Base-by-base conservation (phyloP, 2,329 filamentous ascomycete species). In the Pseudogymnoascus sp. region DNA sequence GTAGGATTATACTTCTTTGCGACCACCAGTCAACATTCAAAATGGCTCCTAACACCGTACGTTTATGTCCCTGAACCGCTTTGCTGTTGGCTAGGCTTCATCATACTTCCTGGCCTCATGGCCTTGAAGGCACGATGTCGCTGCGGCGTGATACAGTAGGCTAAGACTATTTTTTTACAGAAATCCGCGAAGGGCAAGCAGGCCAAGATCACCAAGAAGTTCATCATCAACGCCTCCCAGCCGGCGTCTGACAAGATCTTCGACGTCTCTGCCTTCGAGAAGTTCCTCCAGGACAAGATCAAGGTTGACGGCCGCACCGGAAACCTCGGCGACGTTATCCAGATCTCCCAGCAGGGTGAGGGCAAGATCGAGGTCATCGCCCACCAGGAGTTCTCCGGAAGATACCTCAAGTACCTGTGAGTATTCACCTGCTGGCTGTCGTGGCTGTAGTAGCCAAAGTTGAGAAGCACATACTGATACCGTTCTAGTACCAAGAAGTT, bases 281-380 rank as follows among this genome's bases (percentile, higher is more conserved):
- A 97, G 88, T 99, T 99, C 90, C 90, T 99, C 69, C 93, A 97
- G 87, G 95, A 97, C 82, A 92, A 90, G 83, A 96, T 99, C 89
- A 99, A 99, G 91, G 92, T 99, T 74, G 95, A 97, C 73, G 93
- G 93, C 83, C 93, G 92, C 78, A 93, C 93, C 77, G 93, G 93
- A 75, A 97, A 99, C 89, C 90, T 99, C 73, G 95, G 95, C 78
- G 95, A 97, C 77, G 87, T 84, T 78, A 88, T 99, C 77, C 83
- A 87, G 78, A 95, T 99, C 84, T 88, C 86, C 76, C 91, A 96
- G 86, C 82, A 88, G 75, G 92, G 90, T 72, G 95, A 97, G 76
- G 95, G 93, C 82, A 97, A 97, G 89, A 89, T 99, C 77, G 93
- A 97, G 87, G 88, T 99, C 78, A 88, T 96, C 77, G 88, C 93